These are phyloP conservation scores for Magnusiomyces tetraspermus DNA, from an alignment of 1,139 yeast species.

Conservation along the genomic window DNA sequence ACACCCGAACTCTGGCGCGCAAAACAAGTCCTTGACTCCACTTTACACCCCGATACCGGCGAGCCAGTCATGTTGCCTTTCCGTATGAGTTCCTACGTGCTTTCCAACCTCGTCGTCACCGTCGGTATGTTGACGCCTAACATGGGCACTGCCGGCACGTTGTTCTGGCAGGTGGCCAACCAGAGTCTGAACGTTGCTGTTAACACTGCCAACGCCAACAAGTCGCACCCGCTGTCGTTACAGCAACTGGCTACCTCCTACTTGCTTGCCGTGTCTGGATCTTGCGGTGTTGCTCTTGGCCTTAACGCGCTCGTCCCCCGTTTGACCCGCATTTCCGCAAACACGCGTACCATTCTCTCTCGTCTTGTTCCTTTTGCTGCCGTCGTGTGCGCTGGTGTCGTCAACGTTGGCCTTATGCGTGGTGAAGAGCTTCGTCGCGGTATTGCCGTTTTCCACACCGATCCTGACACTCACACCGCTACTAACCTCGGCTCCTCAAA, in stretches of 20 bases:
- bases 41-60: conserved; percentile 93
- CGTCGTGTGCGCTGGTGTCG: conserved; percentile 91
- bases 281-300: conserved; percentile 92
- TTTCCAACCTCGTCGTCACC: conserved; percentile 88
- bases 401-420: conserved; percentile 91
- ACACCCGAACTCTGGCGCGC: conserved; percentile 85
- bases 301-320: conserved; percentile 80
- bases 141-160: conserved; percentile 77
- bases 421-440: conserved; percentile 89
- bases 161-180: conserved; percentile 96
- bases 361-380: conserved; percentile 97
- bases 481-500: conserved; percentile 62
- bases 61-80: conserved; percentile 86
- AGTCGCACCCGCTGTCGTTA: conserved; percentile 81
- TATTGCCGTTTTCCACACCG: conserved; percentile 46
- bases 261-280: conserved; percentile 81
- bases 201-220: conserved; percentile 91
- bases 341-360: conserved; percentile 58
- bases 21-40: conserved; percentile 75
- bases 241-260: conserved; percentile 69
- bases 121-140: conserved; percentile 97
- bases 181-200: conserved; percentile 95
- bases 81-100: conserved; percentile 92
- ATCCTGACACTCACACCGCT: conserved; percentile 40
- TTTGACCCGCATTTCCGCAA: conserved; percentile 27